Evolutionary conservation across 2,329 filamentous ascomycete genomes (phyloP).

Genomic region (Alternaria longipes): DNA sequence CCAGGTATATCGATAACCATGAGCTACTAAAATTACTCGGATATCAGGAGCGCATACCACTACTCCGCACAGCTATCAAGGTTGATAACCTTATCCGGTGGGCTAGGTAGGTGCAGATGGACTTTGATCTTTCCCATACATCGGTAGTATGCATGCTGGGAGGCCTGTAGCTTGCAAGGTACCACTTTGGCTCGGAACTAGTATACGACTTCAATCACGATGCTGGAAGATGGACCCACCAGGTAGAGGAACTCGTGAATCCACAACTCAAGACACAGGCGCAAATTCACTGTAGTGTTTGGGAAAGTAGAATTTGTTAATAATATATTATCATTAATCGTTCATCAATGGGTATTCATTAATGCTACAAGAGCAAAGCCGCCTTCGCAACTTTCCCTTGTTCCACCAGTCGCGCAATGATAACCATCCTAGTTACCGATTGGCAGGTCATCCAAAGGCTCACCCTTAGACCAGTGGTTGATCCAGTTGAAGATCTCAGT

Average conservation of each 20-base stretch:
- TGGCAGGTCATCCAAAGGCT: conserved; percentile 39
- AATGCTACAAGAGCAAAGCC: not conserved
- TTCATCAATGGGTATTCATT: conserved; percentile 6
- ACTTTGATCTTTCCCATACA: not conserved
- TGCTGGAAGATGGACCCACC: not conserved
- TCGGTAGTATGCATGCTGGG: not conserved
- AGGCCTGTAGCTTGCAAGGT: not conserved
- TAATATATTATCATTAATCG: conserved; percentile 12
- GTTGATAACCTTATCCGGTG: not conserved
- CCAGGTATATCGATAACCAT: not conserved
- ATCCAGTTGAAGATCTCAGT: conserved; percentile 58
- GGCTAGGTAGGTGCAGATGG: not conserved
- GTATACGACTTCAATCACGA: not conserved
- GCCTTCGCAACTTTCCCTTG: not conserved
- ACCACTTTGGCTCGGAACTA: not conserved
- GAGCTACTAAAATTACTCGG: not conserved
- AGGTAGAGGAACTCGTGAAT: not conserved
- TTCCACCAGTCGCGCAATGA: not conserved
- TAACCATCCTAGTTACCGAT: conserved; percentile 37
- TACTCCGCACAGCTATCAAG: not conserved
- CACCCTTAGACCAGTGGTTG: conserved; percentile 48
- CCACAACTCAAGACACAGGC: not conserved
- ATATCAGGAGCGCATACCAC: not conserved
- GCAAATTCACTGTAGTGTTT: not conserved
- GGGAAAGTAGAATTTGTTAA: not conserved